Evolutionary conservation across 441 rosid genomes (phyloP).

Genomic region (Adansonia grandidieri): DNA sequence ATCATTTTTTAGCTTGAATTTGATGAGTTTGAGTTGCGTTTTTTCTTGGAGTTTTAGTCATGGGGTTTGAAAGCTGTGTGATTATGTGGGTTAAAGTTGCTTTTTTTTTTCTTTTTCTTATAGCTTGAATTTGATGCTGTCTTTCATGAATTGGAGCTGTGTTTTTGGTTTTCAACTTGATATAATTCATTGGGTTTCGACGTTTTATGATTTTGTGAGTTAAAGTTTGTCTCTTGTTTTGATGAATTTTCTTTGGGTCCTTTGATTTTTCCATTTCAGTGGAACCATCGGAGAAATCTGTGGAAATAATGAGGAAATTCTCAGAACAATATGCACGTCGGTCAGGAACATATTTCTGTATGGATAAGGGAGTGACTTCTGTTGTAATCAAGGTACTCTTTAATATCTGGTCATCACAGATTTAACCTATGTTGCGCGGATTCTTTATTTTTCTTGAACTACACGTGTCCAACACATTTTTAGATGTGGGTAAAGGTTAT

Average conservation of each 20-base stretch:
- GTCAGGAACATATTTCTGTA: constrained; percentile 88
- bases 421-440: constrained; percentile 9
- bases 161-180: not conserved
- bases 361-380: constrained; percentile 88
- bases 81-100: not conserved
- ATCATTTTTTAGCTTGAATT: not conserved
- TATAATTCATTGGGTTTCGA: not conserved
- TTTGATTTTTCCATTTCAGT: constrained; percentile 37
- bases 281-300: constrained; percentile 84
- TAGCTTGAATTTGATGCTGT: not conserved
- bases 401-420: not conserved
- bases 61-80: not conserved
- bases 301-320: constrained; percentile 94
- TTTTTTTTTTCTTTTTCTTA: not conserved
- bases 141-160: not conserved
- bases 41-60: not conserved
- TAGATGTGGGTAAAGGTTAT: no score
- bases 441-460: not conserved
- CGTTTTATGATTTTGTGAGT: not conserved
- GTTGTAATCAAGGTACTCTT: constrained; percentile 80
- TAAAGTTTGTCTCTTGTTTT: not conserved
- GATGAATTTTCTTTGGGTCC: not conserved
- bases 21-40: constrained; percentile 20
- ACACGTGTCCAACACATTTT: not conserved
- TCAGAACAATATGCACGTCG: constrained; percentile 93